Conservation (phyloP, 768 basidiomycete genomes). For the Kwoniella sp. region DNA sequence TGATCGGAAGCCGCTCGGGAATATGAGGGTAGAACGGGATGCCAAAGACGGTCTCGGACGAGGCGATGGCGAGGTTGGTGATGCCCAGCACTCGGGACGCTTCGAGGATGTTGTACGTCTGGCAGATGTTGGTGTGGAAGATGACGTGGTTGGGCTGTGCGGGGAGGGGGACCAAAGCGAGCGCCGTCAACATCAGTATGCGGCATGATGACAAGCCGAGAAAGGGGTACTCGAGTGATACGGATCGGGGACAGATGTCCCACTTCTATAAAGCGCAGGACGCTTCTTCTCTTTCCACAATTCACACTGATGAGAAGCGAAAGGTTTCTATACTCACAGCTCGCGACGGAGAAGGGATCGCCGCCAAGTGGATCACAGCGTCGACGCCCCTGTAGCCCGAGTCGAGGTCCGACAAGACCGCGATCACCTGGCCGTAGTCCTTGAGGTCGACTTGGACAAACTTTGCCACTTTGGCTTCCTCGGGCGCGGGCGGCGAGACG, state of each 20-base stretch:
- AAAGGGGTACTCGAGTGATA: no score
- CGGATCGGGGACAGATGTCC: no score
- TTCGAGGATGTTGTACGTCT: slow-evolving; percentile 55
- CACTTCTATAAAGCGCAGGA: no score
- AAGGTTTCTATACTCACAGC: slow-evolving; percentile 35
- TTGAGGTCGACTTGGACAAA: slow-evolving; percentile 45
- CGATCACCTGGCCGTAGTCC: slow-evolving; percentile 52
- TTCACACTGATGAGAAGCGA: no score
- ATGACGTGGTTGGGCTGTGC: slow-evolving; percentile 48
- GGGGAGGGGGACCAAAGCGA: no score
- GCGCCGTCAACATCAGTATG: no score
- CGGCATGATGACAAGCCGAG: neutral
- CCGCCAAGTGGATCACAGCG: slow-evolving; percentile 51
- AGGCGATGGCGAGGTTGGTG: slow-evolving; percentile 49
- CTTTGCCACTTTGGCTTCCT: slow-evolving; percentile 34
- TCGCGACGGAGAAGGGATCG: slow-evolving; percentile 44
- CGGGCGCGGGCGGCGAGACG: slow-evolving; percentile 30
- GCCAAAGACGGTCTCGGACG: slow-evolving; percentile 53
- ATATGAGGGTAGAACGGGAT: slow-evolving; percentile 46
- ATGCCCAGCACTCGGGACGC: slow-evolving; percentile 46
- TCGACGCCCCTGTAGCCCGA: slow-evolving; percentile 43
- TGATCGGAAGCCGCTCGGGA: slow-evolving; percentile 34
- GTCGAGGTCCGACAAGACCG: slow-evolving; percentile 38
- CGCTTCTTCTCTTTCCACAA: no score
- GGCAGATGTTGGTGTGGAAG: slow-evolving; percentile 49